Percentiles rank a stretch among this genome's conserved stretches.
phyloP scores from a whole-genome alignment of 2,329 filamentous ascomycete genomes.

The Huntiella omanensis region DNA sequence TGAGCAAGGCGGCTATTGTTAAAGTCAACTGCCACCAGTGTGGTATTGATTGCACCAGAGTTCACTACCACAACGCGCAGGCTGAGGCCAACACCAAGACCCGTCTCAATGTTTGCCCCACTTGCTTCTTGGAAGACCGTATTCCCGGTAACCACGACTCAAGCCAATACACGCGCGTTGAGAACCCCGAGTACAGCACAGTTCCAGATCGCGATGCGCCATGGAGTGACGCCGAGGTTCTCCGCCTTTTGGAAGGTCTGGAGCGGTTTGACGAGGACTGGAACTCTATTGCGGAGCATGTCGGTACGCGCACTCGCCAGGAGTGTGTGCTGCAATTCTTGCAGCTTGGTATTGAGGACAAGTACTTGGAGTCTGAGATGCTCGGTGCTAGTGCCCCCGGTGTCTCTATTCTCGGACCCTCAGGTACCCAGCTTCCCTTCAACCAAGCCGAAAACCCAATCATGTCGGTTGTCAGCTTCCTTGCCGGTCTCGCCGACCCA shows the following conservation, averaged over 20 bases:
- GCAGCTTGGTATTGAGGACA: slow-evolving; percentile 92
- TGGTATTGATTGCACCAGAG: slow-evolving; percentile 64
- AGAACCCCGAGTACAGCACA: slow-evolving; percentile 66
- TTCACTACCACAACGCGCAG: slow-evolving; percentile 41
- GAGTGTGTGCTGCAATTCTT: slow-evolving; percentile 95
- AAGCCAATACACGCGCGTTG: slow-evolving; percentile 71
- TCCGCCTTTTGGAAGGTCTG: slow-evolving; percentile 77
- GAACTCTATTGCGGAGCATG: slow-evolving; percentile 80
- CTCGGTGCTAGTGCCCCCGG: slow-evolving; percentile 33
- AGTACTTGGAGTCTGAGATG: slow-evolving; percentile 67
- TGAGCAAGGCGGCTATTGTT: slow-evolving; percentile 45
- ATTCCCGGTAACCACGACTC: slow-evolving; percentile 63
- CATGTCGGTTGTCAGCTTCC: slow-evolving; percentile 86
- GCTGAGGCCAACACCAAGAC: slow-evolving; percentile 41
- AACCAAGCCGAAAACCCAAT: slow-evolving; percentile 89
- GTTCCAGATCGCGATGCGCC: slow-evolving; percentile 68
- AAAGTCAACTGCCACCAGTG: slow-evolving; percentile 77
- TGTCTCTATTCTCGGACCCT: slow-evolving; percentile 45
- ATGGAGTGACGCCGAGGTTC: slow-evolving; percentile 78
- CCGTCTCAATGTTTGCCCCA: slow-evolving; percentile 79
- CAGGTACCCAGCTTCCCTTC: slow-evolving; percentile 70
- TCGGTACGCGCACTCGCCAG: slow-evolving; percentile 77
- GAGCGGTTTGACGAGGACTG: slow-evolving; percentile 93
- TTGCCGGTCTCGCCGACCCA: slow-evolving; percentile 80
- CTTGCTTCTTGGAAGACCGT: slow-evolving; percentile 70